Evolutionary conservation across 192 early-diverging fungal species (phyloP), one percentile per base, ranked within the genome.

Genomic region (Podila epigama): DNA sequence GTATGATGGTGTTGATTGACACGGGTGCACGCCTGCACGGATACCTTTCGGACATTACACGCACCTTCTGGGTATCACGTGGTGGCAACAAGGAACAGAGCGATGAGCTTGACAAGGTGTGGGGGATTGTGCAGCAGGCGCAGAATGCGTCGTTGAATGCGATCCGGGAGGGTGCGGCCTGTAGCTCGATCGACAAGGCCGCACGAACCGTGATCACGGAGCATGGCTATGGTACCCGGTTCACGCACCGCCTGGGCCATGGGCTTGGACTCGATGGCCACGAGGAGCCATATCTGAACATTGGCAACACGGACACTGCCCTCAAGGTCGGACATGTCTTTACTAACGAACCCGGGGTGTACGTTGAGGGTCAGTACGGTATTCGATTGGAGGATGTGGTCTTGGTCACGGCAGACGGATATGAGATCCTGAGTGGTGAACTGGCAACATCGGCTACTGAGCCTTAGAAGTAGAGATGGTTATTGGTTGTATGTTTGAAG

Each of bases 281-380:
- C 51, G 86, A 87, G 58, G 82, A 85, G 32, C 86, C 86, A n/a
- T 87, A 81, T 50, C 60, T 85, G 60, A 83, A 83, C 29, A 72
- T 64, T 68, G 80, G 84, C 2, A 85, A 87, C 52, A 65, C 70
- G 1, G 69, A 69, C 9, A 77, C 79, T 5, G 44, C 58, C 3
- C 68, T 87, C 18, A 41, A 68, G 11, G 54, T 80, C 11, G 84
- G 86, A 13, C 84, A 85, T 80, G 80, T 79, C 37, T 83, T 87
- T 39, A 83, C 75, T 51, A 81, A 82, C 35, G 86, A 87, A 41
- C 86, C 86, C 20, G 86, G 86, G 11, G 77, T 87, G 55, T 87
- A 87, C 66, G 67, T 87, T 22, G 65, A 81, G 3, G 65, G 72
- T 5, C 51, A 79, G 58, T 68, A 64, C 32, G 73, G 73, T 12